These are phyloP conservation scores for Sequoia sempervirens DNA, from an alignment of 75 land plant species.

Conservation along the genomic window DNA sequence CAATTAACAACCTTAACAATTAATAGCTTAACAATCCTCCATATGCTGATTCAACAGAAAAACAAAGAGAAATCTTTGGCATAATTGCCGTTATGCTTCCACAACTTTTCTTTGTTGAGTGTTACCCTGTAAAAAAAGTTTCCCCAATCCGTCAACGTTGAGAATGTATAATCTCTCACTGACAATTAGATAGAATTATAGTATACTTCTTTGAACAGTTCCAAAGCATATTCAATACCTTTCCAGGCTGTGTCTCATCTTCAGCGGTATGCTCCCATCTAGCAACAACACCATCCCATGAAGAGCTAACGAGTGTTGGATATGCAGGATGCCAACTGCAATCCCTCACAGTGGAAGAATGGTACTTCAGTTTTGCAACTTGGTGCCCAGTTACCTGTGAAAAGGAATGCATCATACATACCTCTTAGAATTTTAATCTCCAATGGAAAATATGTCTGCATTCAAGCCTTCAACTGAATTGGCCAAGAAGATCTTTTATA, in stretches of 20 bases:
- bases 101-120: background rate
- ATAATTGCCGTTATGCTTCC: background rate
- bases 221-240: background rate
- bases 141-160: background rate
- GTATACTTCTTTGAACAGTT: background rate
- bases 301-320: constrained; percentile 77
- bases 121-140: background rate
- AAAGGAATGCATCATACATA: background rate
- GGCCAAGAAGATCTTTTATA: background rate
- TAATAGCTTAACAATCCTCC: background rate
- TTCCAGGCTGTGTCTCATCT: constrained; percentile 7
- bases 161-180: background rate
- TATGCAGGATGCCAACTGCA: constrained; percentile 83
- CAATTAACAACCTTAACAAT: background rate
- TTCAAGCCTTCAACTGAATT: background rate
- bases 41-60: background rate
- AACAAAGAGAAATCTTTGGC: background rate
- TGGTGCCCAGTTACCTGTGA: constrained; percentile 62
- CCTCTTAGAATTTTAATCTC: background rate
- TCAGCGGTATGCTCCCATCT: constrained; percentile 69
- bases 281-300: constrained; percentile 82
- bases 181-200: background rate
- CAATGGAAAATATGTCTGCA: background rate
- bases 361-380: constrained; percentile 55
- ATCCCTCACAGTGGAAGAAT: constrained; percentile 67